Conservation (phyloP, 1,139 yeast genomes). For the Geotrichum candidum region DNA sequence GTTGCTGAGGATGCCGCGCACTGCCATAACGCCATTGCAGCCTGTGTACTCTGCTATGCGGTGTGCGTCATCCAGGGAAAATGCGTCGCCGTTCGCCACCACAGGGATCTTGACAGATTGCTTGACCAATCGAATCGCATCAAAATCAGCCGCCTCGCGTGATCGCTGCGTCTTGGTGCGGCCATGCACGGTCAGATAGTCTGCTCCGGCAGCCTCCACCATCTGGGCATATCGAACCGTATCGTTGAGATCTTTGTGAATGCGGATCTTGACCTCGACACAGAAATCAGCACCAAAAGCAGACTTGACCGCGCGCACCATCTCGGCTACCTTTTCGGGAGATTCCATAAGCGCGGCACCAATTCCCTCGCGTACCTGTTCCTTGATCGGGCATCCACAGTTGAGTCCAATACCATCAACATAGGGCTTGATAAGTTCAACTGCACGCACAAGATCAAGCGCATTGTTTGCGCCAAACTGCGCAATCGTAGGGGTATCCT, state of each 20-base stretch:
- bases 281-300: slow-evolving; percentile 64
- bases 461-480: slow-evolving; percentile 91
- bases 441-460: slow-evolving; percentile 74
- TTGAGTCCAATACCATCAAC: slow-evolving; percentile 93
- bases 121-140: slow-evolving; percentile 67
- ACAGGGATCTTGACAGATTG: slow-evolving; percentile 66
- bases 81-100: slow-evolving; percentile 94
- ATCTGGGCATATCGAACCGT: slow-evolving; percentile 64
- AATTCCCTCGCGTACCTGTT: slow-evolving; percentile 90
- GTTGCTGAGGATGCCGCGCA: slow-evolving; percentile 75
- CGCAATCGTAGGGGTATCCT: slow-evolving; percentile 69
- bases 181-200: slow-evolving; percentile 91
- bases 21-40: slow-evolving; percentile 94
- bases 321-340: slow-evolving; percentile 70
- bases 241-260: slow-evolving; percentile 66
- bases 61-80: slow-evolving; percentile 55
- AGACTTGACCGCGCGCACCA: slow-evolving; percentile 78
- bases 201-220: slow-evolving; percentile 85
- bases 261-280: slow-evolving; percentile 85
- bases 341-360: slow-evolving; percentile 92
- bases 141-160: slow-evolving; percentile 72
- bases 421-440: slow-evolving; percentile 81
- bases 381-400: slow-evolving; percentile 96
- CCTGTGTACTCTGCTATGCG: slow-evolving; percentile 60
- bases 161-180: slow-evolving; percentile 81